Evolutionary conservation across 345 rosid species (phyloP), one percentile per base, ranked within the genome.

Genomic region (Dovyalis caffra): DNA sequence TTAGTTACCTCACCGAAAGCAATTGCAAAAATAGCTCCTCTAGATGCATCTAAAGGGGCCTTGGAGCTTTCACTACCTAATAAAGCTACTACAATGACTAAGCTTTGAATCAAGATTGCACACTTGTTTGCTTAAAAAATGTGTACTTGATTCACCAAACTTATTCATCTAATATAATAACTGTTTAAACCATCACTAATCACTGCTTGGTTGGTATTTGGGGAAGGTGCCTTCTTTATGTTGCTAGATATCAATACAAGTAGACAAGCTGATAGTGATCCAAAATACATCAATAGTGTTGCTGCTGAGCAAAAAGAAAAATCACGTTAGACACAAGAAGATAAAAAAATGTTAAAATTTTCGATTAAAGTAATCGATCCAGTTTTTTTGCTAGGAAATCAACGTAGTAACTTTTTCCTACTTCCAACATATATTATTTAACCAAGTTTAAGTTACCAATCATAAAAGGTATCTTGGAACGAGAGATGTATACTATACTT

Each of bases 1-100:
- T 34, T 29, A 47, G 18, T 56, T 38, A 25, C 8, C 71, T 53
- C 29, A 57, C 71, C 77, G 77, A 74, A 74, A 74, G 71, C n/a
- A 10, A 45, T 56, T 34, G 49, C 49, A 60, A 29, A 65, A 26
- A 51, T 23, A 21, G 43, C 56, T 68, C 21, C 15, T 70, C 69
- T 21, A 23, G 18, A 35, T 70, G 40, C 58, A 78, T 66, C 64
- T 33, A 71, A 47, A 20, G 31, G 16, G 47, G 4, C 38, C 76
- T n/a, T 63, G 33, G 4, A 67, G 40, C 56, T 58, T 72, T 66
- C 65, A 10, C 72, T 10, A 67, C 57, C 66, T 34, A 64, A 64
- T 38, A 64, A 78, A 79, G 71, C 53, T 47, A 68, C 21, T 56
- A 10, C 11, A 34, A 64, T 61, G 34, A 14, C 72, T 57, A 37